These are phyloP conservation scores for Aurantiochytrium sp. DNA, from an alignment of 108 stramenopile species.

Conservation along the genomic window DNA sequence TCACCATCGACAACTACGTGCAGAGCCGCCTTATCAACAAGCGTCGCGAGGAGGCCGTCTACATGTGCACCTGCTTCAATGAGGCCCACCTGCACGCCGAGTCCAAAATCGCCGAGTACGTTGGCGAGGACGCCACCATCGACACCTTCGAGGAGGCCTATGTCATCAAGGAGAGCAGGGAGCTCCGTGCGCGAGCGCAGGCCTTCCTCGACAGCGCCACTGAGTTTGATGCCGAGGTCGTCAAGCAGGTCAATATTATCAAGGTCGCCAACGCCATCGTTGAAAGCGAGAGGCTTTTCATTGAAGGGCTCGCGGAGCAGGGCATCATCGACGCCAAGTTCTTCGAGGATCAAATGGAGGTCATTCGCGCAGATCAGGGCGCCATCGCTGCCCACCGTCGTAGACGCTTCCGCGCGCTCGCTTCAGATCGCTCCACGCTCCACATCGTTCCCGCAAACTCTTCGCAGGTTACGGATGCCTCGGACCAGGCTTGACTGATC, in stretches of 20 bases:
- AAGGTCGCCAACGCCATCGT: background rate
- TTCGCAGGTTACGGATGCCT: too few relatives aligned
- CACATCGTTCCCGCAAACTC: too few relatives aligned
- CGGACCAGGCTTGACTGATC: too few relatives aligned
- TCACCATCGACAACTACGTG: background rate
- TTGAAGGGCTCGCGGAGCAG: background rate
- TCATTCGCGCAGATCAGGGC: background rate
- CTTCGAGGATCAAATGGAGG: background rate
- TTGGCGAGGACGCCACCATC: background rate
- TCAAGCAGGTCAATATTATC: background rate
- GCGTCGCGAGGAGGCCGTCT: slow-evolving; percentile 11
- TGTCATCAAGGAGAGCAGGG: background rate
- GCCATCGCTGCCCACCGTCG: background rate
- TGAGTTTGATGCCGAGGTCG: background rate
- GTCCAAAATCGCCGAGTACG: background rate
- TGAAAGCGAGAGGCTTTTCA: background rate
- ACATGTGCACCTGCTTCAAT: background rate
- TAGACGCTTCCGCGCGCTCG: background rate
- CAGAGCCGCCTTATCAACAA: background rate
- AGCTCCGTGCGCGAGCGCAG: background rate
- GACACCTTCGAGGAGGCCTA: background rate
- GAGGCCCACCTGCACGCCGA: background rate
- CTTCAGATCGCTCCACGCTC: background rate
- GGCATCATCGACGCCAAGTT: background rate
- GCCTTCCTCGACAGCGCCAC: background rate